A percentile compares a stretch with the other conserved stretches of the same genome.
Evolutionary conservation across 225 moss, liverwort and hornwort species (phyloP).

Genomic region (Asterella californica): DNA sequence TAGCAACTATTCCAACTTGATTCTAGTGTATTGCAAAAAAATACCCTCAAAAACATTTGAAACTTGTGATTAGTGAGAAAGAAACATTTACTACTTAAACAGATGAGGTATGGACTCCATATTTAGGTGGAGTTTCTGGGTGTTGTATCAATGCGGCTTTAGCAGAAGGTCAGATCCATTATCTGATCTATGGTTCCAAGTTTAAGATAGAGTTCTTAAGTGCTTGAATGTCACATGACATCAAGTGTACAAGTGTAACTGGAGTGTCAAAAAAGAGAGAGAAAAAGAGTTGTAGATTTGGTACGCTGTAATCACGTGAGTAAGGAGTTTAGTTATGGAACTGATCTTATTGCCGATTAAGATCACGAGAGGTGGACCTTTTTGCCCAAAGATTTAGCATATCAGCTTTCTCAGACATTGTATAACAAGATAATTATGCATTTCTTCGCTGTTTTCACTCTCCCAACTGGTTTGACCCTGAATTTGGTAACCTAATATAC

Average conservation of each 20-base stretch:
- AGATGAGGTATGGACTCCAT: constrained; percentile 19
- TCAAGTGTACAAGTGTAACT: constrained; percentile 7
- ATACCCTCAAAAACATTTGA: constrained; percentile 8
- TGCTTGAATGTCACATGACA: constrained; percentile 10
- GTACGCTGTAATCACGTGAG: background rate
- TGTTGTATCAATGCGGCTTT: constrained; percentile 21
- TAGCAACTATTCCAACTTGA: constrained; percentile 9
- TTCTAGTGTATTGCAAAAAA: constrained; percentile 4
- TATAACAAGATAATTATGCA: background rate
- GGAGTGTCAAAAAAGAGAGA: constrained; percentile 4
- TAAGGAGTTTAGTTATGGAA: background rate
- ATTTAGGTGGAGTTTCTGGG: constrained; percentile 18
- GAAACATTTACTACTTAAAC: background rate
- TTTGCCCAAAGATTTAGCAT: background rate
- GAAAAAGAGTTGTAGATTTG: background rate
- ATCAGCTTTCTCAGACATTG: background rate
- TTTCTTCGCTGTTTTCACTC: background rate
- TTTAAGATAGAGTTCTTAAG: constrained; percentile 3
- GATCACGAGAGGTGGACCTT: background rate
- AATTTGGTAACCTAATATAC: background rate
- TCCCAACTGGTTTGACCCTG: background rate
- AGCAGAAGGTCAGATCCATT: constrained; percentile 20
- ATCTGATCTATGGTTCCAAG: constrained; percentile 13
- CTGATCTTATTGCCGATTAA: constrained; percentile 9
- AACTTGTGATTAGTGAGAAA: constrained; percentile 10